phyloP scores from a whole-genome alignment of 768 basidiomycete genomes.

The Phanerodontia chrysosporium region DNA sequence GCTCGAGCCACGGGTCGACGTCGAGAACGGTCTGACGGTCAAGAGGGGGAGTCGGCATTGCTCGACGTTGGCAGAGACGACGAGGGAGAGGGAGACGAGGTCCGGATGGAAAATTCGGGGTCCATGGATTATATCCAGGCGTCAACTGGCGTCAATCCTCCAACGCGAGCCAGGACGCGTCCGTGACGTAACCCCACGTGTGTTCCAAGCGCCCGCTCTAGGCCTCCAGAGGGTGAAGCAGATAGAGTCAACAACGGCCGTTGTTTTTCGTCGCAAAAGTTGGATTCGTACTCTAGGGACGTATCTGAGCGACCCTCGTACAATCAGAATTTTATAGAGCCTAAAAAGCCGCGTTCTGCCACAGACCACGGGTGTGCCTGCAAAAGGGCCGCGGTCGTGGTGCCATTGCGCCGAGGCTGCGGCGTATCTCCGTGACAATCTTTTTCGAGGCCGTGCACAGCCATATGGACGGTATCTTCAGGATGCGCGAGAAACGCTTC shows the following conservation, averaged over 20 bases:
- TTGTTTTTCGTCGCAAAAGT: no score
- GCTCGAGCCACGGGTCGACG: conserved; percentile 71
- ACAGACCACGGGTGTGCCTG: no score
- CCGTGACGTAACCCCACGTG: conserved; percentile 13
- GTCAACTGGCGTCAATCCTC: not conserved
- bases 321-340: no score
- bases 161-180: conserved; percentile 13
- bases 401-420: not conserved
- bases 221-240: not conserved
- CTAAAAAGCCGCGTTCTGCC: no score
- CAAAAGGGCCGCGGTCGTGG: no score
- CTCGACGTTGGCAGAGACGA: not conserved
- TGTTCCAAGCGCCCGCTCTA: not conserved
- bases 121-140: conserved; percentile 3
- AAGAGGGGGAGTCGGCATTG: conserved; percentile 28
- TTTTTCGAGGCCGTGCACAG: not conserved
- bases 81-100: not conserved
- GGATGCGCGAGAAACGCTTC: not conserved
- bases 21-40: conserved; percentile 54
- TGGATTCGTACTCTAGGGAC: no score
- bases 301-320: no score
- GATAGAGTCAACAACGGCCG: no score
- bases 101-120: not conserved
- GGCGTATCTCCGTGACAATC: not conserved
- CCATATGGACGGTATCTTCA: not conserved